These are phyloP conservation scores for Eimeria necatrix DNA, from an alignment of 169 alveolate genomes.

Conservation along the genomic window DNA sequence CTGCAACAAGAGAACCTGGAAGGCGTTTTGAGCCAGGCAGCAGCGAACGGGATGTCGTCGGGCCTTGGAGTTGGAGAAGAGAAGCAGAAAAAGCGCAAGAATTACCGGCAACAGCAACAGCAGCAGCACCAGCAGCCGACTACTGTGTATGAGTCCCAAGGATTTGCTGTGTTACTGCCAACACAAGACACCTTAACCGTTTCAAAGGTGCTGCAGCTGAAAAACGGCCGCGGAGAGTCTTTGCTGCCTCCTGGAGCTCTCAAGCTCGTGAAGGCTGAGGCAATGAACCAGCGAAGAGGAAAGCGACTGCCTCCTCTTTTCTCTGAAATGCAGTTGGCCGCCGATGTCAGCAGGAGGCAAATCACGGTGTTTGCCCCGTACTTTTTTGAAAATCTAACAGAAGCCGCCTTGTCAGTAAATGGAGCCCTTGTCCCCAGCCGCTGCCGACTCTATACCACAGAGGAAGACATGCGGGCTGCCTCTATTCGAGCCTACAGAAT, in stretches of 20 bases:
- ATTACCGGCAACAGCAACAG: neutral
- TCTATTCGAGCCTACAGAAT: conserved; percentile 83
- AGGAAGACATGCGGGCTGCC: conserved; percentile 85
- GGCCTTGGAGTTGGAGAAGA: neutral
- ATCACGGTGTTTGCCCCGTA: conserved; percentile 85
- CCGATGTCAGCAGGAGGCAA: conserved; percentile 86
- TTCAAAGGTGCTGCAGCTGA: conserved; percentile 80
- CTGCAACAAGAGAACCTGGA: conserved; percentile 44
- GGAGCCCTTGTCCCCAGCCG: conserved; percentile 85
- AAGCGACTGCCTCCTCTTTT: conserved; percentile 51
- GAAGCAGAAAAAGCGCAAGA: neutral
- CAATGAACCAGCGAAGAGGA: conserved; percentile 22
- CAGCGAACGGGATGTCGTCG: neutral
- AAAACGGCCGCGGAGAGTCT: conserved; percentile 83
- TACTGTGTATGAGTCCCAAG: conserved; percentile 76
- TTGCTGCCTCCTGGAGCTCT: conserved; percentile 83
- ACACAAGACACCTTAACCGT: conserved; percentile 75
- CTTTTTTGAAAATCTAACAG: conserved; percentile 86
- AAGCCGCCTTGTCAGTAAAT: conserved; percentile 84
- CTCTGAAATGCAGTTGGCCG: conserved; percentile 83
- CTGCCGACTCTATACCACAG: conserved; percentile 86
- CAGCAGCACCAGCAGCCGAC: conserved; percentile 23
- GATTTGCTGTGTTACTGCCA: conserved; percentile 78
- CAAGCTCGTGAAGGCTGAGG: conserved; percentile 82
- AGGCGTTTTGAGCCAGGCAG: neutral